These are phyloP conservation scores for Orobanche coerulescens DNA, from an alignment of 257 asterid genomes.

Conservation along the genomic window DNA sequence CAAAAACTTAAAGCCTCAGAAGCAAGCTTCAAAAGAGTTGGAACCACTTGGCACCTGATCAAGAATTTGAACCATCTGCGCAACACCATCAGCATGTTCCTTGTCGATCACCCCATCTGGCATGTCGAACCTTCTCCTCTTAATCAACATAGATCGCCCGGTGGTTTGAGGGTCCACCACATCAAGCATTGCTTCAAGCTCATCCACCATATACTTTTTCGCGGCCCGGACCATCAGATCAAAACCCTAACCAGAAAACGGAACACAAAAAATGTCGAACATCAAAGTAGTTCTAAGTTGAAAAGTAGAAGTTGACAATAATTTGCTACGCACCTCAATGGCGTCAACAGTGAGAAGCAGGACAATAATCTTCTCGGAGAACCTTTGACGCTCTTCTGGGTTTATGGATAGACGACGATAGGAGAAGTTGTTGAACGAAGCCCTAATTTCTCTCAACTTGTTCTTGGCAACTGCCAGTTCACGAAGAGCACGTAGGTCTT, in stretches of 20 bases:
- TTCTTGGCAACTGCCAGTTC: constrained; percentile 72
- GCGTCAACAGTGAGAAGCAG: constrained; percentile 75
- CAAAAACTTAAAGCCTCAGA: neutral
- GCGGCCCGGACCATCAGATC: constrained; percentile 61
- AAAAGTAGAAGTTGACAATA: too few species aligned
- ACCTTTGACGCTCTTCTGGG: constrained; percentile 72
- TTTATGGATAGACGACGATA: constrained; percentile 47
- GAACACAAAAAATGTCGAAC: too few species aligned
- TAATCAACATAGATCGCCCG: constrained; percentile 30
- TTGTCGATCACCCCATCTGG: constrained; percentile 52
- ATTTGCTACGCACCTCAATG: constrained; percentile 45
- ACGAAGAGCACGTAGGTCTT: constrained; percentile 57
- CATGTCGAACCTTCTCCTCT: constrained; percentile 69
- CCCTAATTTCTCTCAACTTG: constrained; percentile 65
- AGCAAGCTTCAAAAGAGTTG: constrained; percentile 29
- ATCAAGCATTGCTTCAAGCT: constrained; percentile 74
- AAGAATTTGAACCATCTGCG: constrained; percentile 60
- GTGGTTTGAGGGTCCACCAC: constrained; percentile 61
- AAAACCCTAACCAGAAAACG: constrained; percentile 36
- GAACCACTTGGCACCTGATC: constrained; percentile 35
- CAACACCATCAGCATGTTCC: constrained; percentile 66
- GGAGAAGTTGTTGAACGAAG: constrained; percentile 66
- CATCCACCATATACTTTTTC: constrained; percentile 55
- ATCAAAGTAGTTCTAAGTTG: too few species aligned
- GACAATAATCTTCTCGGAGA: constrained; percentile 69